Evolutionary conservation across 805 yeast genomes (phyloP), one percentile per base, ranked within the genome.

Genomic region (Candida chauliodis): DNA sequence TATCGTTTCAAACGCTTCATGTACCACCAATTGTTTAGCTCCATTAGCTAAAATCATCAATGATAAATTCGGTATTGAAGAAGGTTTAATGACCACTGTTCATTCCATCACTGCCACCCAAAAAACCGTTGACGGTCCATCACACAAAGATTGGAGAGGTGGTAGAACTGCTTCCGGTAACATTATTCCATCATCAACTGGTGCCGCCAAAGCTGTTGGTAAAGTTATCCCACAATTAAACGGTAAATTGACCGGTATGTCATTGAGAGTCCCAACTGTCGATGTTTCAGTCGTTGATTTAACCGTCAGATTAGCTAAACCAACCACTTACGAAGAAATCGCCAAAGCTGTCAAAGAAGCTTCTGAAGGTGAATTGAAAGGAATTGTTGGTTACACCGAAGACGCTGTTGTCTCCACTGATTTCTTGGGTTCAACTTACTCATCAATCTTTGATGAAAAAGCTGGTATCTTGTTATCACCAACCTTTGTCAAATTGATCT

Each of bases 121-220:
- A 73, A 88, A 88, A 82, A 84, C 95, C 47, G 96, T 88, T 51
- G 96, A 88, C 68, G 96, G 96, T 73, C 95, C 96, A 58, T 86
- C 95, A 66, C 88, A 82, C 79, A 88, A 88, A 79, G 96, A 88
- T 78, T 88, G 96, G 96, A 84, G 96, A 81, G 95, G 96, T 67
- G 96, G 96, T 69, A 84, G 96, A 76, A 84, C 95, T 56, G 95
- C 95, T 63, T 83, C 91, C 47, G 95, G 90, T 63, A 88, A 88
- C 84, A 85, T 88, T 68, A 88, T 88, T 55, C 96, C 96, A 61
- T 86, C 95, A 28, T 84, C 95, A 48, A 88, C 96, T 49, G 96
- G 96, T 81, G 96, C 96, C 58, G 96, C 96, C 61, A 88, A 88
- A 82, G 95, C 95, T 51, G 96, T 88, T 56, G 95, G 95, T 68